These are phyloP conservation scores for Epichloe sibirici DNA, from an alignment of 2,329 filamentous ascomycete genomes.

Conservation along the genomic window DNA sequence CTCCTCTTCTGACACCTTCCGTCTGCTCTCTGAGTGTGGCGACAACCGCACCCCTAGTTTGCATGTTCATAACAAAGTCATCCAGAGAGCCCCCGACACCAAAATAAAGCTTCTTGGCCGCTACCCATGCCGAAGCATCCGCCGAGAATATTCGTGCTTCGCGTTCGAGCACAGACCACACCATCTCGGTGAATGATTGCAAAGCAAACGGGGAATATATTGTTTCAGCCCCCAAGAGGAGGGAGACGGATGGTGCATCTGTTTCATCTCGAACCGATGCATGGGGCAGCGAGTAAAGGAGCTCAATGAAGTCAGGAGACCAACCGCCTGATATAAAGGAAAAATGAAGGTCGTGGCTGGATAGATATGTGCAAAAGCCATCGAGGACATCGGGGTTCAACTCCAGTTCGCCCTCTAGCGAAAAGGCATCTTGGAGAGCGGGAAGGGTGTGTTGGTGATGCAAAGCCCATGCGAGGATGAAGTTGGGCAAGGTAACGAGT, in stretches of 20 bases:
- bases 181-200: slow-evolving; percentile 52
- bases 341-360: slow-evolving; percentile 38
- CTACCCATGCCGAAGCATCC: slow-evolving; percentile 51
- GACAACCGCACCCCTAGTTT: slow-evolving; percentile 35
- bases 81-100: slow-evolving; percentile 73
- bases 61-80: slow-evolving; percentile 50
- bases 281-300: slow-evolving; percentile 33
- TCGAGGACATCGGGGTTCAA: slow-evolving; percentile 44
- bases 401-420: slow-evolving; percentile 49
- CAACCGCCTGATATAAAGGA: slow-evolving; percentile 66
- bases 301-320: slow-evolving; percentile 49
- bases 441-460: slow-evolving; percentile 24
- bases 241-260: slow-evolving; percentile 17
- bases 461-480: slow-evolving; percentile 58
- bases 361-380: slow-evolving; percentile 45
- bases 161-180: slow-evolving; percentile 44
- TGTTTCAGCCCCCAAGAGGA: slow-evolving; percentile 66
- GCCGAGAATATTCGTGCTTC: slow-evolving; percentile 23
- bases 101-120: slow-evolving; percentile 72
- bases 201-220: slow-evolving; percentile 71
- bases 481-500: slow-evolving; percentile 68
- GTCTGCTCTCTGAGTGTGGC: slow-evolving; percentile 43
- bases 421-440: slow-evolving; percentile 32
- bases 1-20: slow-evolving; percentile 48
- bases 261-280: not conserved